Base-by-base conservation (phyloP, 352 stramenopile species). In the Phytophthora parvispora region DNA sequence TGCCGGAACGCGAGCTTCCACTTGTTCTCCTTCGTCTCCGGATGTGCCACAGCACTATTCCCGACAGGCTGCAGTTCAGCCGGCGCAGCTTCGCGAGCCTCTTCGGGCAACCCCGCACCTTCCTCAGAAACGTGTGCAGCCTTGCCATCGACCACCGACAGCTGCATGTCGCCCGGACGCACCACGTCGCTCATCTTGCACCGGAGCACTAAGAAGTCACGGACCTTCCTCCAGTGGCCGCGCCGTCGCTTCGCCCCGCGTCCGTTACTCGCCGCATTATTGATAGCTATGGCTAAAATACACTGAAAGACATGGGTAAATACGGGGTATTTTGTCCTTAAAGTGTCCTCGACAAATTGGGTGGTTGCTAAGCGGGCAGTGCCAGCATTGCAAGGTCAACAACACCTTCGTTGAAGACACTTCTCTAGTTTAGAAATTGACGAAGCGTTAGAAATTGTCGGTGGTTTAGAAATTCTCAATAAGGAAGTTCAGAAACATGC, bases 1-100 rank as follows among this genome's bases (percentile, higher is more conserved):
- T 94, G 87, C 12, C 83, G 81, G 50, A 94, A 90, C 34, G 81
- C 81, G 49, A 93, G 77, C 58, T 94, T 94, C 87, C 83, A 92
- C 67, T 80, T 82, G 73, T 86, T 91, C 63, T 90, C 81, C 48
- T 78, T 73, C 4, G 24, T 51, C 8, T 57, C 60, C 6, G 36
- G 43, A n/a, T n/a, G 20, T 22, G 36, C 13, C 28, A 18, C n/a
- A 6, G 24, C 6, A 16, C 3, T 18, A 24, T 22, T 10, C 31
- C 29, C 4, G 22, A 15, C 7, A 32, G 31, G 29, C 27, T 53
- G 15, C 13, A 49, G 1, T 16, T 63, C 51, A 25, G 59, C 42
- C 32, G 55, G 40, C 29, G 20, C 40, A 60, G 69, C 69, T 49
- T 62, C 25, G 47, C 69, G 64, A 5, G 65, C 49, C 61, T 78